Evolutionary conservation across 805 yeast genomes (phyloP).

Genomic region (Wickerhamiella sorbophila): DNA sequence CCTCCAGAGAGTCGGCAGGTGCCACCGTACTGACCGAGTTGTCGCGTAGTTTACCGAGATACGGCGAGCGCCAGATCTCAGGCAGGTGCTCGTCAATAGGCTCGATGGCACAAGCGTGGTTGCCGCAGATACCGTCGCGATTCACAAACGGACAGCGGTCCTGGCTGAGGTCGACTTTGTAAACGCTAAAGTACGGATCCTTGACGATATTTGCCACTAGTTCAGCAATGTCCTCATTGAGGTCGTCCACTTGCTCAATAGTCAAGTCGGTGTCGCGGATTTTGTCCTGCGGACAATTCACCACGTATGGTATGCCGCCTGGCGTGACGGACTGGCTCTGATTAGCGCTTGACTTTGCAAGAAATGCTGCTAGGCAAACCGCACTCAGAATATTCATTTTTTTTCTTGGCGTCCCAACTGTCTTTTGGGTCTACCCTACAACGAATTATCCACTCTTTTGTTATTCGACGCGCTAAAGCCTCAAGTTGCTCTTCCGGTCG

Average conservation of each 20-base stretch:
- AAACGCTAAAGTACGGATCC: conserved; percentile 76
- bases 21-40: conserved; percentile 22
- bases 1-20: conserved; percentile 14
- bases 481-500: no score
- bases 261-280: conserved; percentile 17
- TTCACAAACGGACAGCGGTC: conserved; percentile 74
- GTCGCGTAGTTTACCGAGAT: conserved; percentile 40
- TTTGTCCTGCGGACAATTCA: conserved; percentile 5
- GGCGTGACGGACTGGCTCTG: no score
- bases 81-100: conserved; percentile 63
- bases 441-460: not conserved
- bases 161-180: conserved; percentile 62
- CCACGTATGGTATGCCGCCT: not conserved
- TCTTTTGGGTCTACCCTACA: not conserved
- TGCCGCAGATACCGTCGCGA: conserved; percentile 66
- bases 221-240: conserved; percentile 41
- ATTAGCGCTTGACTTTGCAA: no score
- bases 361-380: no score
- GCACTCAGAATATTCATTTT: no score
- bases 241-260: conserved; percentile 33
- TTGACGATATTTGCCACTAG: conserved; percentile 42
- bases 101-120: conserved; percentile 82
- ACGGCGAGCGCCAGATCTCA: conserved; percentile 60
- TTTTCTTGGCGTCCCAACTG: not conserved
- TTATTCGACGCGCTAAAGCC: no score